Base-by-base conservation (phyloP, 1,139 yeast species). In the Hanseniaspora sp. region DNA sequence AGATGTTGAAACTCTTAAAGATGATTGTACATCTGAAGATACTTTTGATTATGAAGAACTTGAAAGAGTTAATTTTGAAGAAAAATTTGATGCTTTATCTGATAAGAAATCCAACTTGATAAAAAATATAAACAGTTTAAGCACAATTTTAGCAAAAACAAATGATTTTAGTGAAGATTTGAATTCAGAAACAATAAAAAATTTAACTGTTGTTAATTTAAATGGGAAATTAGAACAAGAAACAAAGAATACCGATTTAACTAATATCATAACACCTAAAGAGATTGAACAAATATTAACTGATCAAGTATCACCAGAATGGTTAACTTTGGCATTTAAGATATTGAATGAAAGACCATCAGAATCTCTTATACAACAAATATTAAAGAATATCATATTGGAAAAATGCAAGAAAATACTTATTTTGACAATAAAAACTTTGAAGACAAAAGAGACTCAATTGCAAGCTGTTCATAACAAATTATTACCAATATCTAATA, bases 371-470 rank as follows among this genome's bases (percentile, higher is more conserved):
- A 60, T 71, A 11, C 61, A 73, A 18, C 67, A 67, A 7, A 64
- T 75, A 60, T 63, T 70, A 69, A 63, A 63, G 54, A 28, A 64
- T 54, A 56, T 74, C 71, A 43, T 83, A 17, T 69, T 86, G 1
- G 96, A 88, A 64, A 73, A 95, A 55, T 80, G 86, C 7, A 75
- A 95, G 55, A 86, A 83, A 63, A 82, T 71, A 61, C 68, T 87
- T 37, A 78, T 87, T 8, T 62, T 69, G 5, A 78, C 82, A 59
- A 84, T 90, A 58, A 83, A 84, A 61, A 64, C 69, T 34, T 68
- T 90, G 34, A 71, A 96, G 56, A 75, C 74, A 12, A 88, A 87
- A 66, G 79, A 83, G 17, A 74, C 83, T 1, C 90, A 81, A 5
- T 96, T 90, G 1, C 49, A 41, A n/a, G 6, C 31, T 12, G 31